phyloP scores from a whole-genome alignment of 208 protist genomes.

The Polymyxa betae region DNA sequence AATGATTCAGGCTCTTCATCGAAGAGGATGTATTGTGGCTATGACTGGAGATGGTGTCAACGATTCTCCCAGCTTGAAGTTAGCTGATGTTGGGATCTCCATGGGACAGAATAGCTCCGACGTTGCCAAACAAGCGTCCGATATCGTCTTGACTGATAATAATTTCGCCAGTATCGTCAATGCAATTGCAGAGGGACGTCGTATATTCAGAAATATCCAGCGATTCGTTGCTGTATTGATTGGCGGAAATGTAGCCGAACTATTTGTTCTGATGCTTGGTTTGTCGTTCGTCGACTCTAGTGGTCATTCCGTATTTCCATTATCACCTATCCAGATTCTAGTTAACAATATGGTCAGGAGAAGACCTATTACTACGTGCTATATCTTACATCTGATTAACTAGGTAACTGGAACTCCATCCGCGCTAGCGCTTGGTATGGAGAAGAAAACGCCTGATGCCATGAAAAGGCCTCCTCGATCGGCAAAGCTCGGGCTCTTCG shows the following conservation, averaged over 20 bases:
- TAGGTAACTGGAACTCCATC: slow-evolving; percentile 44
- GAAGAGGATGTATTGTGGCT: slow-evolving; percentile 50
- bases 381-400: not conserved
- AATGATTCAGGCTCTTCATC: slow-evolving; percentile 49
- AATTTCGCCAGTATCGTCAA: slow-evolving; percentile 61
- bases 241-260: slow-evolving; percentile 40
- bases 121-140: slow-evolving; percentile 55
- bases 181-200: not conserved
- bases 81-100: slow-evolving; percentile 65
- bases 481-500: not conserved
- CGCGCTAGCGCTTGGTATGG: not conserved
- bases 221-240: not conserved
- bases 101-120: slow-evolving; percentile 52
- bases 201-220: slow-evolving; percentile 36
- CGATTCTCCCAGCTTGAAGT: slow-evolving; percentile 92
- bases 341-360: slow-evolving; percentile 26
- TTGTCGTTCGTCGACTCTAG: not conserved
- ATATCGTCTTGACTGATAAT: slow-evolving; percentile 61
- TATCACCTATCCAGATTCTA: slow-evolving; percentile 33
- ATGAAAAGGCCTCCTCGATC: slow-evolving; percentile 17
- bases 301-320: not conserved
- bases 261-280: not conserved
- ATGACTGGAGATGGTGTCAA: slow-evolving; percentile 84
- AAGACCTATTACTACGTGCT: not conserved
- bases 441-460: not conserved